Conservation (phyloP, 83 land plant species). For the Diphasiastrum complanatum region DNA sequence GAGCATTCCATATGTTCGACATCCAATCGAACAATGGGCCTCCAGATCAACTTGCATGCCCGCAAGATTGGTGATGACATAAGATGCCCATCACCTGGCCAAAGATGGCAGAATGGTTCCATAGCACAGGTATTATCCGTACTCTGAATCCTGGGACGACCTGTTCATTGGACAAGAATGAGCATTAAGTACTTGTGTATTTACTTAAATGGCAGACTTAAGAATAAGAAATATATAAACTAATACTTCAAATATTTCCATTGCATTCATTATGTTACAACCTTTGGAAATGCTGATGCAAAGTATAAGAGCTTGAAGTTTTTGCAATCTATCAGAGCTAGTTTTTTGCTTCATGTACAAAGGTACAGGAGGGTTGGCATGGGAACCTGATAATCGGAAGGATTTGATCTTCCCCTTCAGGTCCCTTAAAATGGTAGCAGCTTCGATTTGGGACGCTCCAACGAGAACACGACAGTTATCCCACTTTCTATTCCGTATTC, state of each 20-base stretch:
- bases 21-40: constrained; percentile 81
- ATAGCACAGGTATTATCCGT: constrained; percentile 92
- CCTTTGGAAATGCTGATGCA: no score
- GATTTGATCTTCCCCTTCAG: constrained; percentile 76
- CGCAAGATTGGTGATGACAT: constrained; percentile 78
- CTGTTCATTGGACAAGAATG: constrained; percentile 35
- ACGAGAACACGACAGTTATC: constrained; percentile 84
- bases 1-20: constrained; percentile 70
- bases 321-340: no score
- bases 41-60: constrained; percentile 63
- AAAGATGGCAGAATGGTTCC: constrained; percentile 97
- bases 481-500: constrained; percentile 83
- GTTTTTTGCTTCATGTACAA: no score
- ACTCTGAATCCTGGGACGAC: constrained; percentile 95
- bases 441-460: constrained; percentile 87
- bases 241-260: no score
- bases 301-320: no score
- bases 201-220: no score
- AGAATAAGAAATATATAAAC: no score
- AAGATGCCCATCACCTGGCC: constrained; percentile 98
- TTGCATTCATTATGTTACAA: no score
- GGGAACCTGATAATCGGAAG: constrained; percentile 92
- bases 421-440: constrained; percentile 80
- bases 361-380: no score
- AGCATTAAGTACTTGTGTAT: no score